A percentile compares a stretch with the other conserved stretches of the same genome.
Conservation (phyloP, 352 stramenopile genomes). For the Globisporangium recalcitrans region DNA sequence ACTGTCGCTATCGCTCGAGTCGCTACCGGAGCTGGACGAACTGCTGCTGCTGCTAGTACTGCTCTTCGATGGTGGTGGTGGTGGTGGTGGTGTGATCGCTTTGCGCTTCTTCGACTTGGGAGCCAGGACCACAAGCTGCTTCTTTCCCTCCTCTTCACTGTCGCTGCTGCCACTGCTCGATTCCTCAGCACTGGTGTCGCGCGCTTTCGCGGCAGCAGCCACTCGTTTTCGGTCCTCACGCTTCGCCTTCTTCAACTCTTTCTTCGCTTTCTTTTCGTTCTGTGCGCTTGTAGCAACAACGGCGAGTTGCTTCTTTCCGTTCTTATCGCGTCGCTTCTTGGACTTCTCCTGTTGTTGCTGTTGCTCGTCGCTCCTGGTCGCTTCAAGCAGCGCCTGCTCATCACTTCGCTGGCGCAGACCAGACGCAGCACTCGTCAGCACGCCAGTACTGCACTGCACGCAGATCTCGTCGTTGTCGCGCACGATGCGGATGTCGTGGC, state of each 20-base stretch:
- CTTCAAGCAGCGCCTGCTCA: not conserved
- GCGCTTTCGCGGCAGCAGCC: conserved; percentile 3
- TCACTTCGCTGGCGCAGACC: not conserved
- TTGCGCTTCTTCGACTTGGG: conserved; percentile 12
- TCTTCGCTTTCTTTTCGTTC: conserved; percentile 14
- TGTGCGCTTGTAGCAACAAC: not conserved
- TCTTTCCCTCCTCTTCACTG: not conserved
- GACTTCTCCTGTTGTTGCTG: not conserved
- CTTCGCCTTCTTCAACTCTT: conserved; percentile 8
- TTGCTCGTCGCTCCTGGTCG: not conserved
- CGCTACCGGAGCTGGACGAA: conserved; percentile 15
- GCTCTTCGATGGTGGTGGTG: too few relatives aligned
- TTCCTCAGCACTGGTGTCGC: not conserved
- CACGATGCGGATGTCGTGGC: conserved; percentile 48
- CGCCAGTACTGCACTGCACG: conserved; percentile 34
- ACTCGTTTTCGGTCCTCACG: conserved; percentile 6
- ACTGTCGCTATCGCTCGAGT: conserved; percentile 18
- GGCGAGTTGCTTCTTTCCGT: not conserved
- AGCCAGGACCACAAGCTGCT: not conserved
- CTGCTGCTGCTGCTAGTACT: conserved; percentile 14
- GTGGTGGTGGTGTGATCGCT: not conserved
- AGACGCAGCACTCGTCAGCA: not conserved
- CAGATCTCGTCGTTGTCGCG: conserved; percentile 57
- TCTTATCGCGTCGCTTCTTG: not conserved
- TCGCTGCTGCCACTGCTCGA: conserved; percentile 7